Percentiles rank a stretch among this genome's conserved stretches.
Conservation (phyloP, 257 asterid genomes). For the Solanum lignicaule region DNA sequence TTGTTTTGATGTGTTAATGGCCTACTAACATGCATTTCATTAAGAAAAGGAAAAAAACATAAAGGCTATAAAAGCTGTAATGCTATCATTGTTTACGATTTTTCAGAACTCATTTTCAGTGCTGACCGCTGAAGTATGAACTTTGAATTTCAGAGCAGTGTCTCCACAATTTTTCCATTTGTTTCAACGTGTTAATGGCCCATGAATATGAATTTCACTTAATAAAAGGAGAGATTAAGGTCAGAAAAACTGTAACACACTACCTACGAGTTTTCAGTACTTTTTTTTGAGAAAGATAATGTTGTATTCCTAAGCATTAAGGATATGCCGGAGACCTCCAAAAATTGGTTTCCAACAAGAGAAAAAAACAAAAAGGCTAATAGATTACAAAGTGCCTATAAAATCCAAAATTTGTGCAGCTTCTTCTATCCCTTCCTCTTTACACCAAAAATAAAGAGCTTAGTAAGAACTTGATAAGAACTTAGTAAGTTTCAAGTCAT, state of each 20-base stretch:
- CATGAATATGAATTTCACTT: neutral
- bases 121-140: neutral
- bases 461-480: neutral
- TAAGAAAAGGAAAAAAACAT: neutral
- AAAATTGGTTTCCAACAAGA: too few species aligned
- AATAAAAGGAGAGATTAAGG: neutral
- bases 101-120: neutral
- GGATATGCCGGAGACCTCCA: too few species aligned
- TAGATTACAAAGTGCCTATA: too few species aligned
- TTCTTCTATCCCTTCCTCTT: too few species aligned
- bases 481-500: neutral
- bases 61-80: neutral
- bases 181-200: neutral
- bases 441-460: too few species aligned
- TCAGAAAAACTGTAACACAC: neutral
- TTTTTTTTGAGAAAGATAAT: too few species aligned
- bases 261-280: neutral
- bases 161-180: neutral
- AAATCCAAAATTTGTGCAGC: too few species aligned
- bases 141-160: neutral
- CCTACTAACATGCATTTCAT: neutral
- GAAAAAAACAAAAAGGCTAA: too few species aligned
- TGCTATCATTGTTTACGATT: neutral
- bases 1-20: neutral
- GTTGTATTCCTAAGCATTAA: too few species aligned